Percentiles rank a stretch among this genome's conserved stretches.
These are phyloP conservation scores for Limonium bicolor DNA, from an alignment of 148 eudicot species.

Conservation along the genomic window DNA sequence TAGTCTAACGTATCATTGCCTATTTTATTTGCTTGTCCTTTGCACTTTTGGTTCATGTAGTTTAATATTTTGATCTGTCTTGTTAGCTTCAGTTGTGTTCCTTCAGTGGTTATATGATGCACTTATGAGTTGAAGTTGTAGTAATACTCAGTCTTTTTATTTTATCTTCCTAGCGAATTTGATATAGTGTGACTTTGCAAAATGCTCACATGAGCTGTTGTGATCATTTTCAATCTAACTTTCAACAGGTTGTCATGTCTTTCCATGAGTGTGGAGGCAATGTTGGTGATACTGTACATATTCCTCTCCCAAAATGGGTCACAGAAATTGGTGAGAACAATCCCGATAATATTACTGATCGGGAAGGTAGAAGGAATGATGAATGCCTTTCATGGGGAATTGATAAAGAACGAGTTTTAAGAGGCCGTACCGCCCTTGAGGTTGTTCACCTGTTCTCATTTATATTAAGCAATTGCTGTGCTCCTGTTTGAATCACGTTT, in stretches of 20 bases:
- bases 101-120: no score
- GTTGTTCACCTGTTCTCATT: conserved; percentile 16
- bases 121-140: no score
- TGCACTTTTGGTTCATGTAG: no score
- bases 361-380: conserved; percentile 43
- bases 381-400: conserved; percentile 91
- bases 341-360: conserved; percentile 74
- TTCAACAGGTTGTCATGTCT: conserved; percentile 66
- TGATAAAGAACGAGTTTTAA: conserved; percentile 72
- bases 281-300: conserved; percentile 69
- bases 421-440: conserved; percentile 81
- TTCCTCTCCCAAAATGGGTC: conserved; percentile 86
- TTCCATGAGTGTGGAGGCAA: conserved; percentile 96
- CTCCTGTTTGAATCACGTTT: no score
- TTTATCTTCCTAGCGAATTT: no score
- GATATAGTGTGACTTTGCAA: no score
- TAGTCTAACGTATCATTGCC: no score
- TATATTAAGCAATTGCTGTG: neutral
- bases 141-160: no score
- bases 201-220: neutral
- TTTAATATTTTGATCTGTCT: no score
- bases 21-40: no score
- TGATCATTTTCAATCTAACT: neutral
- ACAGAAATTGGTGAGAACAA: conserved; percentile 57
- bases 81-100: no score